phyloP scores from a whole-genome alignment of 2,329 filamentous ascomycete species.

The Xylaria sp. region DNA sequence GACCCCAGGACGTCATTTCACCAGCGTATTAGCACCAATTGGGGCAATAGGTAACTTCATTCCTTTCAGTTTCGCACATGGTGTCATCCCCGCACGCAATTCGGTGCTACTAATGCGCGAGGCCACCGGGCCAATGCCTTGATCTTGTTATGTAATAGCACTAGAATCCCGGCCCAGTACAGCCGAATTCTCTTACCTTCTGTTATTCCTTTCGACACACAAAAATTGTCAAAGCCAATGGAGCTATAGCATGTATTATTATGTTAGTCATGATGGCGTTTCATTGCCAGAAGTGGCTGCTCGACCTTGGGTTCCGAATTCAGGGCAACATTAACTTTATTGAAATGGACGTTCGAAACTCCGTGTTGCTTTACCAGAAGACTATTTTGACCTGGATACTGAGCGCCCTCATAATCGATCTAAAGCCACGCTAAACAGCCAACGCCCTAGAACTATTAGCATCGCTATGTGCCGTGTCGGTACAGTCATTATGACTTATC shows the following conservation, averaged over 20 bases:
- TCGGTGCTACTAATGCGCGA: conserved; percentile 41
- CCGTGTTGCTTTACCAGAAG: conserved; percentile 20
- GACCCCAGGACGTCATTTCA: conserved; percentile 16
- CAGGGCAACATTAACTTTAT: conserved; percentile 27
- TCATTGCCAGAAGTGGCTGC: conserved; percentile 24
- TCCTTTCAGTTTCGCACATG: conserved; percentile 35
- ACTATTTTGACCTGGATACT: conserved; percentile 8
- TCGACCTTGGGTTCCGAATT: conserved; percentile 24
- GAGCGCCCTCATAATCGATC: conserved; percentile 7
- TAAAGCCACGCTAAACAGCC: conserved; percentile 14
- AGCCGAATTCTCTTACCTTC: conserved; percentile 32
- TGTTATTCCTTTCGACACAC: conserved; percentile 33
- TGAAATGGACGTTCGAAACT: conserved; percentile 31
- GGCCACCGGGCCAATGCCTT: conserved; percentile 40
- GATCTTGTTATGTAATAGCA: conserved; percentile 44
- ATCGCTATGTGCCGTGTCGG: conserved; percentile 40
- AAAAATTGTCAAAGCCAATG: conserved; percentile 37
- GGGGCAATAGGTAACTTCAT: conserved; percentile 11
- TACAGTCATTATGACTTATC: conserved; percentile 37
- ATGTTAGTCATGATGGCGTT: conserved; percentile 37
- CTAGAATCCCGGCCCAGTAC: conserved; percentile 35
- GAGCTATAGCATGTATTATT: conserved; percentile 29
- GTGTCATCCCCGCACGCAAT: conserved; percentile 43
- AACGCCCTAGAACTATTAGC: neutral
- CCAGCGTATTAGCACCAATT: conserved; percentile 20